These are phyloP conservation scores for Lachancea fermentati DNA, from an alignment of 805 yeast genomes.

Conservation along the genomic window DNA sequence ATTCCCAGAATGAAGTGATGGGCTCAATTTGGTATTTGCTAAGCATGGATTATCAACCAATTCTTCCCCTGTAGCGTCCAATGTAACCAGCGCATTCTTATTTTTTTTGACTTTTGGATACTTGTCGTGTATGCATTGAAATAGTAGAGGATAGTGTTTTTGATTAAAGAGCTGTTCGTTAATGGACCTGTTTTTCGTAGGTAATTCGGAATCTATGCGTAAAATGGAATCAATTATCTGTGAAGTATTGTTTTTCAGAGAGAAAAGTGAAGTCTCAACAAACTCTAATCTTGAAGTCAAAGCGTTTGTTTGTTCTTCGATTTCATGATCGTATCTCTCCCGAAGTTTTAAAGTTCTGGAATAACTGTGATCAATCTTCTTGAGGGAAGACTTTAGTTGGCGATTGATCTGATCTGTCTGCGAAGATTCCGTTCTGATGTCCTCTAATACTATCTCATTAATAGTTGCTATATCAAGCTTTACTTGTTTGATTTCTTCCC, in stretches of 20 bases:
- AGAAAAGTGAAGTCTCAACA: background rate
- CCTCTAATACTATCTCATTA: constrained; percentile 23
- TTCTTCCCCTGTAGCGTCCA: constrained; percentile 3
- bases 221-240: background rate
- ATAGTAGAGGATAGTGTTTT: constrained; percentile 40
- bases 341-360: constrained; percentile 13
- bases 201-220: constrained; percentile 31
- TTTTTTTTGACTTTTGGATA: constrained; percentile 16
- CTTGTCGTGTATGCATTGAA: constrained; percentile 21
- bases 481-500: constrained; percentile 20
- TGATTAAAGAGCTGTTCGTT: constrained; percentile 35
- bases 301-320: background rate
- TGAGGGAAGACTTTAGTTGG: constrained; percentile 20
- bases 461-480: constrained; percentile 17
- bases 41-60: no score
- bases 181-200: constrained; percentile 34
- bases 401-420: constrained; percentile 25
- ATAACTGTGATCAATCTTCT: constrained; percentile 20
- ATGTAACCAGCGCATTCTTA: constrained; percentile 11
- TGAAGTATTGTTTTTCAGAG: background rate
- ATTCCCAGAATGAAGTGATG: no score
- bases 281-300: background rate
- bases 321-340: constrained; percentile 6
- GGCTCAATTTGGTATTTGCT: no score
- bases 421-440: constrained; percentile 28